A percentile compares a stretch with the other conserved stretches of the same genome.
Conservation (phyloP, 169 alveolate genomes). For the Perkinsus olseni region DNA sequence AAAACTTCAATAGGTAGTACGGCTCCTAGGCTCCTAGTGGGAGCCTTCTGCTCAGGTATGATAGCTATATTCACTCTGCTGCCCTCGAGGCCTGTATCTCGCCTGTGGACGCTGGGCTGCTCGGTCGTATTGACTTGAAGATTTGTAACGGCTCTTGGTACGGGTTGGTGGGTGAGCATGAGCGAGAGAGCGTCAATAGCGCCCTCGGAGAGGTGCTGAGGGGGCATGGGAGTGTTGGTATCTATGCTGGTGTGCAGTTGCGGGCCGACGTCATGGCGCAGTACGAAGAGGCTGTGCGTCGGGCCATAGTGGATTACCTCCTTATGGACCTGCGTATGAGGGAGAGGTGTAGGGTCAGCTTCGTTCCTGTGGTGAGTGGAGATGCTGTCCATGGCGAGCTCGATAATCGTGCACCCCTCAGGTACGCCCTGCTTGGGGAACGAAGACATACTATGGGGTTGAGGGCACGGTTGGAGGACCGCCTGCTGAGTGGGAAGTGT, state of each 20-base stretch:
- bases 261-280: too few relatives aligned
- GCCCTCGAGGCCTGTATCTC: not conserved
- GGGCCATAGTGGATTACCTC: not conserved
- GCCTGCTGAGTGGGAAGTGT: not conserved
- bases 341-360: not conserved
- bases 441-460: not conserved
- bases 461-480: not conserved
- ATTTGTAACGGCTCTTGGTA: too few relatives aligned
- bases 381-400: too few relatives aligned
- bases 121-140: not conserved
- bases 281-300: not conserved
- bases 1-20: too few relatives aligned
- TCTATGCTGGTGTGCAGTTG: too few relatives aligned
- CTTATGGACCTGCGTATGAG: not conserved
- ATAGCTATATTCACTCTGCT: not conserved
- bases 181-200: too few relatives aligned
- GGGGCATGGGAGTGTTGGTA: too few relatives aligned
- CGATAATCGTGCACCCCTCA: not conserved
- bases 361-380: not conserved
- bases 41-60: too few relatives aligned
- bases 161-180: not conserved
- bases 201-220: too few relatives aligned
- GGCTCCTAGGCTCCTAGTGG: too few relatives aligned
- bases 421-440: not conserved
- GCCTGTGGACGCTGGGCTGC: not conserved